These are phyloP conservation scores for Lentinus tigrinus DNA, from an alignment of 768 basidiomycete genomes.

Conservation along the genomic window DNA sequence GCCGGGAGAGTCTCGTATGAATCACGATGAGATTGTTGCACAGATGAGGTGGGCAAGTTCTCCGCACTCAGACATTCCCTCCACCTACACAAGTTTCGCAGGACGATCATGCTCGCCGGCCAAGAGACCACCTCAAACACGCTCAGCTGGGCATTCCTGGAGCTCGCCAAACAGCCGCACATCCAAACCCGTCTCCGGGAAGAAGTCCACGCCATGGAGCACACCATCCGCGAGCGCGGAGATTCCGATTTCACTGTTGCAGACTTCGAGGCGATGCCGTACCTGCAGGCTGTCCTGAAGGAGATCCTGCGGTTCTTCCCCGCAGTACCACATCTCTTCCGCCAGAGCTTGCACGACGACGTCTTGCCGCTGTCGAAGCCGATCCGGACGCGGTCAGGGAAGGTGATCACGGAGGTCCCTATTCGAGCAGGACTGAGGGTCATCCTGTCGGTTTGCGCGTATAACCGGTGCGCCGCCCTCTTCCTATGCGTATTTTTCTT, in stretches of 20 bases:
- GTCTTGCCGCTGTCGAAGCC: conserved; percentile 58
- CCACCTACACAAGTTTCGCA: neutral
- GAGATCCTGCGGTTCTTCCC: conserved; percentile 57
- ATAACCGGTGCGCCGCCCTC: conserved; percentile 43
- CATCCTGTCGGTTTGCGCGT: conserved; percentile 51
- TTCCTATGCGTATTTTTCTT: neutral
- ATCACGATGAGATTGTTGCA: conserved; percentile 27
- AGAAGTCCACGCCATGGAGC: conserved; percentile 46
- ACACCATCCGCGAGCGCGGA: conserved; percentile 34
- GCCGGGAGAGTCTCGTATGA: conserved; percentile 39
- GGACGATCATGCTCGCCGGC: conserved; percentile 31
- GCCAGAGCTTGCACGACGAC: conserved; percentile 52
- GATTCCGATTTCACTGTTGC: conserved; percentile 41
- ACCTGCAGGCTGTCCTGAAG: conserved; percentile 49
- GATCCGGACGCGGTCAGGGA: conserved; percentile 45
- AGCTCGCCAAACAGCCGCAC: conserved; percentile 56
- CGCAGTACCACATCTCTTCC: conserved; percentile 51
- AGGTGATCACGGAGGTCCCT: conserved; percentile 40
- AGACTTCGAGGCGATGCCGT: conserved; percentile 53
- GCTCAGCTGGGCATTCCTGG: conserved; percentile 60
- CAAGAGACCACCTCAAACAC: conserved; percentile 64
- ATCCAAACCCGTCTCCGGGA: conserved; percentile 60
- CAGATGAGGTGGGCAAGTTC: conserved; percentile 31
- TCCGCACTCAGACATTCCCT: no score
- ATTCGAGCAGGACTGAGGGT: conserved; percentile 52